Evolutionary conservation across 2,329 filamentous ascomycete genomes (phyloP).

Genomic region (Basipetospora chlamydospora): DNA sequence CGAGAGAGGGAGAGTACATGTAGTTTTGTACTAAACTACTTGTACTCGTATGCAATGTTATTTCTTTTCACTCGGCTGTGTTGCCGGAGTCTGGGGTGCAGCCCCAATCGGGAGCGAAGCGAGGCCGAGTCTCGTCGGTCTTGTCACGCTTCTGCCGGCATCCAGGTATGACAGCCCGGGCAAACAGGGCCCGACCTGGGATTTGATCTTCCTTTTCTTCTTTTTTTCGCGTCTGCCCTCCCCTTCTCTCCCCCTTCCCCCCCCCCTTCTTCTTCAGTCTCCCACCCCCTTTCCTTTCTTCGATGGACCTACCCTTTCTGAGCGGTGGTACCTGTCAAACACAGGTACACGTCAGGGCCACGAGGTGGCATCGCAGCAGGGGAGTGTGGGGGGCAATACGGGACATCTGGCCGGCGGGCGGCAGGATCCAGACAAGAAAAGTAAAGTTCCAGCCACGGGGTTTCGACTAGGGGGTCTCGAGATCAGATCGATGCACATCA

Average conservation of each 20-base stretch:
- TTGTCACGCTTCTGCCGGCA: constrained; percentile 3
- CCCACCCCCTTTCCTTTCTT: background rate
- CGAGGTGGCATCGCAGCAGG: no score
- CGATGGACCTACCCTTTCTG: background rate
- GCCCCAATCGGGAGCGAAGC: constrained; percentile 1
- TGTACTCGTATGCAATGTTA: no score
- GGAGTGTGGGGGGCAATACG: constrained; percentile 3
- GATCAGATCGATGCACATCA: no score
- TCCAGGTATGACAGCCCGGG: constrained; percentile 3
- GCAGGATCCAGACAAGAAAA: background rate
- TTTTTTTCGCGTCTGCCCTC: background rate
- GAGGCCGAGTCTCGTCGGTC: background rate
- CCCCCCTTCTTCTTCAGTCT: background rate
- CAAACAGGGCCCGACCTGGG: constrained; percentile 3
- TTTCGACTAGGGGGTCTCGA: no score
- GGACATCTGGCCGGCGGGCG: constrained; percentile 1
- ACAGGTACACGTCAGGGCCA: no score
- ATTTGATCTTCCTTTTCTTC: constrained; percentile 2
- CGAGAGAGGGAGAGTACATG: no score
- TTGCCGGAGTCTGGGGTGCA: constrained; percentile 4
- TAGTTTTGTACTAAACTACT: no score
- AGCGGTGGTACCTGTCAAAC: no score
- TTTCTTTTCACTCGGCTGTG: no score
- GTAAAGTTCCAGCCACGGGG: no score
- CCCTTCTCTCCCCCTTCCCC: background rate